These are phyloP conservation scores for Acanthamoeba triangularis DNA, from an alignment of 208 protist species.

Conservation along the genomic window DNA sequence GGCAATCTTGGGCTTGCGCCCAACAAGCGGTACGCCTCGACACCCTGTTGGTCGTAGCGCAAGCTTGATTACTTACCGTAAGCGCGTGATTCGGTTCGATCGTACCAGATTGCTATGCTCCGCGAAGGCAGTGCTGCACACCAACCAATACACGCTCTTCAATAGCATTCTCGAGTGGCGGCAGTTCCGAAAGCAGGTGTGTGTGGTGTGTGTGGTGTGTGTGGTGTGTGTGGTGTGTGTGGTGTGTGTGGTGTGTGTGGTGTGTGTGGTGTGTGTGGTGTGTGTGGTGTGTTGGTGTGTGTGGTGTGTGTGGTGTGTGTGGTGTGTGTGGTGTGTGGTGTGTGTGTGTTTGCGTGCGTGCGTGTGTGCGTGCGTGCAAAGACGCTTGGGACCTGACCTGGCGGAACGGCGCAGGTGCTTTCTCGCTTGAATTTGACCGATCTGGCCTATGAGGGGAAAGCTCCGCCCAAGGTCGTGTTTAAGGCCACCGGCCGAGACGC, in stretches of 20 bases:
- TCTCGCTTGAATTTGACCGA: background rate
- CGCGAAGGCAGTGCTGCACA: background rate
- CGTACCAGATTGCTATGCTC: background rate
- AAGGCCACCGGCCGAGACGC: background rate
- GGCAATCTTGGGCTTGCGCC: background rate
- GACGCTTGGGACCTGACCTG: background rate
- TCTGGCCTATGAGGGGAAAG: background rate
- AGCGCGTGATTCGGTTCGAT: too few species aligned
- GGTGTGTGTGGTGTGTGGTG: too few species aligned
- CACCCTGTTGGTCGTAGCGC: too few species aligned
- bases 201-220: too few species aligned
- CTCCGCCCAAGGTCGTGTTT: background rate
- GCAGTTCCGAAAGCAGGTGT: background rate
- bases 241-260: too few species aligned
- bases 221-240: too few species aligned
- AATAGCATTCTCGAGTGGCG: background rate
- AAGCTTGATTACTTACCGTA: too few species aligned
- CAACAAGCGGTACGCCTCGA: background rate
- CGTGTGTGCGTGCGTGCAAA: too few species aligned
- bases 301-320: too few species aligned
- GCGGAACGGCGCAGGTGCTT: background rate
- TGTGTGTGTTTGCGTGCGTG: background rate
- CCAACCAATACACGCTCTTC: background rate
- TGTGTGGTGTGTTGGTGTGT: too few species aligned
- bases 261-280: too few species aligned